These are phyloP conservation scores for Millerago galiae DNA, from an alignment of 805 yeast genomes.

Conservation along the genomic window DNA sequence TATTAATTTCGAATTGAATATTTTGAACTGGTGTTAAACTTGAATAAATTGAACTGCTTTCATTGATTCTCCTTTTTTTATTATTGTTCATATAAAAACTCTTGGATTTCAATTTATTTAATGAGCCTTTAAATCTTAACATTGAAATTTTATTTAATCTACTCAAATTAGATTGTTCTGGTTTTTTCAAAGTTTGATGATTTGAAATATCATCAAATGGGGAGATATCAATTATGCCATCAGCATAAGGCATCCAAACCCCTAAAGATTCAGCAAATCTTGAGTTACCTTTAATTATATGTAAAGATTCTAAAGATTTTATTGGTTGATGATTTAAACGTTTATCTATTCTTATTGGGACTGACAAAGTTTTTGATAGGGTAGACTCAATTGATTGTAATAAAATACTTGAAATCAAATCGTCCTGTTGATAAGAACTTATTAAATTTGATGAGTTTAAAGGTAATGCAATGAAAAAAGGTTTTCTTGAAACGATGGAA, in stretches of 20 bases:
- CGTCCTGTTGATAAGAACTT: conserved; percentile 21
- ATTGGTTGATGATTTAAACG: conserved; percentile 22
- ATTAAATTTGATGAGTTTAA: conserved; percentile 59
- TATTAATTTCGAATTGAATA: conserved; percentile 38
- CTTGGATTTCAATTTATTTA: conserved; percentile 29
- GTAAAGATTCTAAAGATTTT: conserved; percentile 48
- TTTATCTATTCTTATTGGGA: conserved; percentile 32
- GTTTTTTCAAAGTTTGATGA: conserved; percentile 32
- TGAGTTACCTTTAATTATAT: conserved; percentile 54
- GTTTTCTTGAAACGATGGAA: conserved; percentile 48
- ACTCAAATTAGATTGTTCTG: conserved; percentile 6
- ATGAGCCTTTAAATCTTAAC: conserved; percentile 56
- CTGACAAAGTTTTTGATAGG: conserved; percentile 35
- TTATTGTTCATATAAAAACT: conserved; percentile 23
- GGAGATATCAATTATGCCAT: conserved; percentile 54
- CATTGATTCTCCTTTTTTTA: conserved; percentile 9
- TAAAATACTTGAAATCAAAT: conserved; percentile 44
- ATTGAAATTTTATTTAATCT: conserved; percentile 40
- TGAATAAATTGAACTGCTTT: conserved; percentile 32
- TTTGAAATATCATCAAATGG: conserved; percentile 44
- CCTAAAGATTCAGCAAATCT: conserved; percentile 60
- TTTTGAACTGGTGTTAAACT: conserved; percentile 56
- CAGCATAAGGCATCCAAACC: conserved; percentile 69
- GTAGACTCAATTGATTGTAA: conserved; percentile 55
- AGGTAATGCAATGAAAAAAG: conserved; percentile 64